phyloP scores from a whole-genome alignment of 2,329 filamentous ascomycete species.

The Ophiocordyceps polyrhachis-furcata region DNA sequence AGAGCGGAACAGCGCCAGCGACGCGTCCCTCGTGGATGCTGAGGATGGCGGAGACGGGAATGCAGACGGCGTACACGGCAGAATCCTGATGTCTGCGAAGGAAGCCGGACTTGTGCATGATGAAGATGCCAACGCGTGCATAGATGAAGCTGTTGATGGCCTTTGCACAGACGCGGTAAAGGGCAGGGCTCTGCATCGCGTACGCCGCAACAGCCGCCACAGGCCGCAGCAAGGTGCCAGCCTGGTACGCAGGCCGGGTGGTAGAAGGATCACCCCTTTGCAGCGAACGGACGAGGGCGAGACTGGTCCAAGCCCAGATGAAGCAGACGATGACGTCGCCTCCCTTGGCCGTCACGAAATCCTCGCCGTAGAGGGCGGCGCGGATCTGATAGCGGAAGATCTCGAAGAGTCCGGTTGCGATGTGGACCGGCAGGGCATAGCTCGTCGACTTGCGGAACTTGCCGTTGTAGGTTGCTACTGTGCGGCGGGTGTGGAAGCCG shows the following conservation, averaged over 20 bases:
- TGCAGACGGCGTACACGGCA: slow-evolving; percentile 1
- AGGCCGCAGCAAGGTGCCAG: not conserved
- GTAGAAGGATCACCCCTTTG: slow-evolving; percentile 1
- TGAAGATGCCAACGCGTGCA: not conserved
- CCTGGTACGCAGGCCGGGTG: slow-evolving; percentile 1
- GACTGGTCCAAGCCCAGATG: slow-evolving; percentile 1
- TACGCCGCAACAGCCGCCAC: not conserved
- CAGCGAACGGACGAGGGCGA: not conserved
- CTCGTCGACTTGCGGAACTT: slow-evolving; percentile 1
- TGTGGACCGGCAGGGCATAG: not conserved
- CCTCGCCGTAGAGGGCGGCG: not conserved
- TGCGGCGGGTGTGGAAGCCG: not conserved
- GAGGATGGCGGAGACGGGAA: slow-evolving; percentile 1
- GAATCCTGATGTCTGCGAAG: not conserved
- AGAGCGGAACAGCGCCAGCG: not conserved
- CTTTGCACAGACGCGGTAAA: not conserved
- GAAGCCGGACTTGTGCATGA: slow-evolving; percentile 1
- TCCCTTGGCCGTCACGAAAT: not conserved
- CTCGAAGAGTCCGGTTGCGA: slow-evolving; percentile 1
- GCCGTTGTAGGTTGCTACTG: not conserved
- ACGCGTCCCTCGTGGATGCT: slow-evolving; percentile 1
- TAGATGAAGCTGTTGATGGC: slow-evolving; percentile 1
- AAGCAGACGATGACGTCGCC: not conserved
- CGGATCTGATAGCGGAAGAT: slow-evolving; percentile 1
- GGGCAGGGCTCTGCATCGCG: not conserved